A percentile compares a stretch with the other conserved stretches of the same genome.
These are phyloP conservation scores for Pleurotus pulmonarius DNA, from an alignment of 768 basidiomycete species.

Conservation along the genomic window DNA sequence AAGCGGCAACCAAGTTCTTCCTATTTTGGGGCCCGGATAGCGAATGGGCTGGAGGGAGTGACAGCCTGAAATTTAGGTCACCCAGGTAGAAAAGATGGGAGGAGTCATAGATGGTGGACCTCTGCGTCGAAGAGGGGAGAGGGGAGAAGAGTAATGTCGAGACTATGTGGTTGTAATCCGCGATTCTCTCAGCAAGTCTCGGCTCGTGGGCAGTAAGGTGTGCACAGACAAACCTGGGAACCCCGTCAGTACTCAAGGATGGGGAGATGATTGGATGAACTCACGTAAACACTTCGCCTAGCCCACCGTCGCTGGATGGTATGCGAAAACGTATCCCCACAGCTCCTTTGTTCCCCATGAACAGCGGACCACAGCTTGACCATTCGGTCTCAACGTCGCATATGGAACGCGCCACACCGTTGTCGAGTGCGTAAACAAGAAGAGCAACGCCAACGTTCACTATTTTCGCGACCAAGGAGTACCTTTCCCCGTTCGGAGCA, in stretches of 20 bases:
- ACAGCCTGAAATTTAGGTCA: constrained; percentile 88
- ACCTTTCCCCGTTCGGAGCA: constrained; percentile 68
- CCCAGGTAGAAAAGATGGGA: constrained; percentile 93
- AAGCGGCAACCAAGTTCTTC: constrained; percentile 33
- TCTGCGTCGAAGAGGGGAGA: constrained; percentile 31
- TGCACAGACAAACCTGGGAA: constrained; percentile 79
- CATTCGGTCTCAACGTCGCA: constrained; percentile 69
- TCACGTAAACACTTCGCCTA: constrained; percentile 83
- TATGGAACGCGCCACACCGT: constrained; percentile 54
- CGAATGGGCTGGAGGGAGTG: constrained; percentile 53
- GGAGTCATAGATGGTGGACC: constrained; percentile 72
- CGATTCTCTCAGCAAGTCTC: constrained; percentile 61
- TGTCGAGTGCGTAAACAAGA: constrained; percentile 81
- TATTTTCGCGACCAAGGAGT: constrained; percentile 72
- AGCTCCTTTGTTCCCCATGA: constrained; percentile 95
- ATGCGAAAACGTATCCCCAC: constrained; percentile 85
- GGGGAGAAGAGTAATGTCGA: constrained; percentile 75
- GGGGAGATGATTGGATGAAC: constrained; percentile 24
- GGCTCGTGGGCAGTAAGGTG: constrained; percentile 84
- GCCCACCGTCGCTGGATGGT: constrained; percentile 43
- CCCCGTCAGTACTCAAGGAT: background rate
- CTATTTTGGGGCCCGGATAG: constrained; percentile 29
- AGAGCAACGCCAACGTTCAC: constrained; percentile 87
- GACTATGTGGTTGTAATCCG: constrained; percentile 81
- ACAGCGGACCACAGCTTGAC: constrained; percentile 67